Percentiles rank a stretch among this genome's conserved stretches.
phyloP scores from a whole-genome alignment of 768 basidiomycete species.

The Mycena metata region DNA sequence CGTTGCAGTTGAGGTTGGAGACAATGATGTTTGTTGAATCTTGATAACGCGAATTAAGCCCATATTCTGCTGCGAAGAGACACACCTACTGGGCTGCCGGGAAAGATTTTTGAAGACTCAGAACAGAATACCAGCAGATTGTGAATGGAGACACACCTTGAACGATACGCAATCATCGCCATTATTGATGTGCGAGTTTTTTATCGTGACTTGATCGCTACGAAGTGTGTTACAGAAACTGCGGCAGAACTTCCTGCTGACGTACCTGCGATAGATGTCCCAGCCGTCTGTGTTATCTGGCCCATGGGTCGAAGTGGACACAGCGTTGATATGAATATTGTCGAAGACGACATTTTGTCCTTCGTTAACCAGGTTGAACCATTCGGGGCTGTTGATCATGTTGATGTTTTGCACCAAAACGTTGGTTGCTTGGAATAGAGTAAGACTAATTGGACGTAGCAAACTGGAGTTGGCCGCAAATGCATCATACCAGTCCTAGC shows the following conservation, averaged over 20 bases:
- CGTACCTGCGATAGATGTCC: slow-evolving; percentile 61
- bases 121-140: not conserved
- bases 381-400: slow-evolving; percentile 25
- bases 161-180: slow-evolving; percentile 74
- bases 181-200: slow-evolving; percentile 65
- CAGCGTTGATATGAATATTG: slow-evolving; percentile 61
- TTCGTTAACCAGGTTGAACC: slow-evolving; percentile 54
- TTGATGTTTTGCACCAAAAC: slow-evolving; percentile 28
- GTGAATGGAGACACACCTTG: slow-evolving; percentile 44
- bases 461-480: slow-evolving; percentile 48
- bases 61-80: not conserved
- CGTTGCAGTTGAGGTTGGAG: slow-evolving; percentile 68
- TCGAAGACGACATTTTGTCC: slow-evolving; percentile 59
- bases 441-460: slow-evolving; percentile 18
- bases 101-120: not conserved
- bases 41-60: not conserved
- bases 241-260: not conserved
- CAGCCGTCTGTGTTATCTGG: slow-evolving; percentile 73
- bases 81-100: not conserved
- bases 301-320: slow-evolving; percentile 56
- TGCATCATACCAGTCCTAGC: slow-evolving; percentile 68
- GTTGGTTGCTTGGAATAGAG: slow-evolving; percentile 32
- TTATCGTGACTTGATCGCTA: slow-evolving; percentile 62
- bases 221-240: slow-evolving; percentile 48
- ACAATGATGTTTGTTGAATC: slow-evolving; percentile 70